Evolutionary conservation across 257 asterid genomes (phyloP), one percentile per base, ranked within the genome.

Genomic region (Verbena officinalis): DNA sequence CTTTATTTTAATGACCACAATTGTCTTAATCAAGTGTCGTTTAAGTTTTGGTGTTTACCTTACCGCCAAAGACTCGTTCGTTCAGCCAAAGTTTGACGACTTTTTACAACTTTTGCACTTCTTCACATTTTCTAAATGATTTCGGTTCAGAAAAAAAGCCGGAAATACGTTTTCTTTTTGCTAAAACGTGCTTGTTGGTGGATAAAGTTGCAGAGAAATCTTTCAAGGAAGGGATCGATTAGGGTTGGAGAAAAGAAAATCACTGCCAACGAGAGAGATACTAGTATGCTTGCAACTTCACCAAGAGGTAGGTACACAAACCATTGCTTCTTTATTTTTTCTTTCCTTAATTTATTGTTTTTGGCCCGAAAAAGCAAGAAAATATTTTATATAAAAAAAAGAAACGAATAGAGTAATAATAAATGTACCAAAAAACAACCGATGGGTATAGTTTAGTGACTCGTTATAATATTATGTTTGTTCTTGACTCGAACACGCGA

Each of bases 211-310:
- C 98, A 88, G 94, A 86, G 91, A 65, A 86, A 67, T 54, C 86
- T 84, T 73, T 83, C 98, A 33, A 84, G 95, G 65, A 83, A 86
- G 73, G 91, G 84, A 71, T 81, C 87, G n/a, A 56, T 14, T 49
- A 80, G 88, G 61, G 73, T 46, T 38, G 75, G 69, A 53, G 95
- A 82, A 17, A 81, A 71, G 78, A 83, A 81, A 69, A 62, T 59
- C 69, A 54, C 6, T 22, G 64, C 40, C 60, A 68, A 40, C 59
- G 91, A 81, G n/a, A 82, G 75, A 72, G 86, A 76, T 44, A 61
- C 54, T 9, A 55, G 20, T 59, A 31, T 67, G 42, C 50, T 70
- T 27, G 70, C 84, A 50, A 71, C 69, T 76, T 84, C 95, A 62
- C 73, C 82, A 19, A 52, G 55, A 67, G 81, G 81, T 76, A 36